Percentiles rank a stretch among this genome's conserved stretches.
These are phyloP conservation scores for Ceratocystis variospora DNA, from an alignment of 2,329 filamentous ascomycete species.

Conservation along the genomic window DNA sequence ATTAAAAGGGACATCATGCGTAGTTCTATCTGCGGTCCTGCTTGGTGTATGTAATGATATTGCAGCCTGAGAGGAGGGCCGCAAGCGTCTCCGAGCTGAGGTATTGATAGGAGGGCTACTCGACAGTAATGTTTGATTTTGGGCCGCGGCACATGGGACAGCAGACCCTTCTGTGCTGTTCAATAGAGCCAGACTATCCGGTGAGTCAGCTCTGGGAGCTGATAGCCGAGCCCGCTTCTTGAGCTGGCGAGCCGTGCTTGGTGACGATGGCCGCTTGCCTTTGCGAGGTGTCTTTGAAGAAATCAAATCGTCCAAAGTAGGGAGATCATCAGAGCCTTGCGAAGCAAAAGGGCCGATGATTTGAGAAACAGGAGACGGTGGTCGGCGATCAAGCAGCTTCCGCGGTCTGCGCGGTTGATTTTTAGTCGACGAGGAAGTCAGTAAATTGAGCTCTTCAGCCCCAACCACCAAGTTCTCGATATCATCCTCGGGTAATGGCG, in stretches of 20 bases:
- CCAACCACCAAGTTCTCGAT: conserved; percentile 23
- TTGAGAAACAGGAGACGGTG: background rate
- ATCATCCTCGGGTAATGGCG: conserved; percentile 26
- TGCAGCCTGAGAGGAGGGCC: conserved; percentile 11
- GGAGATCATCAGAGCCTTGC: conserved; percentile 18
- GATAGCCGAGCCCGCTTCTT: conserved; percentile 14
- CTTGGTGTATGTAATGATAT: background rate
- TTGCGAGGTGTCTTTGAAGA: background rate
- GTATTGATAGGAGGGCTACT: conserved; percentile 16
- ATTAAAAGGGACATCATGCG: conserved; percentile 18
- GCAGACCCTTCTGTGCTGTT: background rate
- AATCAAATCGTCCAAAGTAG: conserved; percentile 11
- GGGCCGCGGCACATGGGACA: background rate
- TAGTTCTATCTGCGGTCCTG: background rate
- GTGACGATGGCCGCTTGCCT: conserved; percentile 15
- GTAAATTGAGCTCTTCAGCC: conserved; percentile 15
- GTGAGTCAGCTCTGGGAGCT: background rate
- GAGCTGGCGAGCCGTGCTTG: conserved; percentile 1
- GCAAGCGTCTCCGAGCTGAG: conserved; percentile 2
- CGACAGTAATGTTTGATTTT: conserved; percentile 6
- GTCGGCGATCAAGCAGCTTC: background rate
- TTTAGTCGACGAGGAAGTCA: conserved; percentile 13
- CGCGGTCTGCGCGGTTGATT: background rate
- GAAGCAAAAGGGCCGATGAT: conserved; percentile 1
- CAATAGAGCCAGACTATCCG: conserved; percentile 9